Conservation (phyloP, 2,329 filamentous ascomycete species). For the Xylaria sp. region DNA sequence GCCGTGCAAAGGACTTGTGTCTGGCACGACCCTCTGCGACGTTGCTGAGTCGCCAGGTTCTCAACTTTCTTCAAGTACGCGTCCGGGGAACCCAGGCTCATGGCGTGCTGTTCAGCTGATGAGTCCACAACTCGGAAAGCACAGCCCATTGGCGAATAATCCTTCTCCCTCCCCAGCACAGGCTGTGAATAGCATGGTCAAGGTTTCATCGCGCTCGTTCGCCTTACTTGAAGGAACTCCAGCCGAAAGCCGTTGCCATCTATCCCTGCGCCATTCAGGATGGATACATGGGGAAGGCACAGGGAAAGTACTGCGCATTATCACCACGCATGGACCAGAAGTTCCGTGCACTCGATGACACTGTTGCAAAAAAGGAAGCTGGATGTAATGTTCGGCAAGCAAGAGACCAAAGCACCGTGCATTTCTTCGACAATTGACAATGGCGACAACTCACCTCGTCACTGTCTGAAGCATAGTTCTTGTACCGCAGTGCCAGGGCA, state of each 20-base stretch:
- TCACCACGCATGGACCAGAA: neutral
- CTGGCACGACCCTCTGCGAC: neutral
- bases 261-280: neutral
- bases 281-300: conserved; percentile 1
- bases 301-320: conserved; percentile 14
- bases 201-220: no score
- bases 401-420: neutral
- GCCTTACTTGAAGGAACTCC: neutral
- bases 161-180: neutral
- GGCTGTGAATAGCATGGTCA: no score
- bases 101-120: neutral
- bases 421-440: neutral
- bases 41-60: neutral
- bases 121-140: neutral
- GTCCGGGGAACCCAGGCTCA: neutral
- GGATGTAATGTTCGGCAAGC: neutral
- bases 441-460: conserved; percentile 20
- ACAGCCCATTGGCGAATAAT: neutral
- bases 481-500: conserved; percentile 50
- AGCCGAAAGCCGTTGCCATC: neutral
- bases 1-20: conserved; percentile 2
- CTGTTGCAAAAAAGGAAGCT: neutral
- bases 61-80: neutral
- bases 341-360: conserved; percentile 8
- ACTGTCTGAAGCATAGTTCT: conserved; percentile 44